phyloP scores from a whole-genome alignment of 768 basidiomycete species.

The Mycena crocata region DNA sequence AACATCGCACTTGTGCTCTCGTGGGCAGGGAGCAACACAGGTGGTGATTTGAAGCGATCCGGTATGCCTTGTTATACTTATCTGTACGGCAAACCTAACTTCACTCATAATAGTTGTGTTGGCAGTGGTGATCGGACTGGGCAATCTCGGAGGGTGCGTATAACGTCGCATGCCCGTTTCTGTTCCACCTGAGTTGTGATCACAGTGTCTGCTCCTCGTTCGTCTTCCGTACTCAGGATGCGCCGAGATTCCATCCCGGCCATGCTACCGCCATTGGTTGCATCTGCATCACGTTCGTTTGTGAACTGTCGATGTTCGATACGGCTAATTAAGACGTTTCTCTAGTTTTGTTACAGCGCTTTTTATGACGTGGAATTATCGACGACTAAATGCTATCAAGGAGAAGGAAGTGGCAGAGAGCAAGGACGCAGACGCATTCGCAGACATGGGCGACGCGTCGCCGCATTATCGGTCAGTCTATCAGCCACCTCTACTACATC shows the following conservation, averaged over 20 bases:
- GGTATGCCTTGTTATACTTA: not conserved
- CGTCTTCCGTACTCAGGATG: constrained; percentile 14
- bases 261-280: constrained; percentile 17
- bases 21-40: too few species aligned
- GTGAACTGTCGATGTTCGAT: not conserved
- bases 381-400: constrained; percentile 9
- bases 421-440: not conserved
- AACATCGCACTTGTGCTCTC: constrained; percentile 17
- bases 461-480: not conserved
- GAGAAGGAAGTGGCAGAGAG: not conserved
- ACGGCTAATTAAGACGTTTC: not conserved
- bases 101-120: not conserved
- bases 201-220: constrained; percentile 15
- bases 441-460: constrained; percentile 14
- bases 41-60: constrained; percentile 19
- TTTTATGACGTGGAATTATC: constrained; percentile 17
- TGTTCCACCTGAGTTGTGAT: too few species aligned
- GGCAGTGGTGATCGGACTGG: constrained; percentile 14
- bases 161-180: not conserved
- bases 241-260: constrained; percentile 8
- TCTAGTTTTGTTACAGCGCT: constrained; percentile 5
- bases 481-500: not conserved
- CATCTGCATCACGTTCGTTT: constrained; percentile 6
- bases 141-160: constrained; percentile 7
- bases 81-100: too few species aligned